These are phyloP conservation scores for Tetrahymena thermophila DNA, from an alignment of 73 alveolate species.

Conservation along the genomic window DNA sequence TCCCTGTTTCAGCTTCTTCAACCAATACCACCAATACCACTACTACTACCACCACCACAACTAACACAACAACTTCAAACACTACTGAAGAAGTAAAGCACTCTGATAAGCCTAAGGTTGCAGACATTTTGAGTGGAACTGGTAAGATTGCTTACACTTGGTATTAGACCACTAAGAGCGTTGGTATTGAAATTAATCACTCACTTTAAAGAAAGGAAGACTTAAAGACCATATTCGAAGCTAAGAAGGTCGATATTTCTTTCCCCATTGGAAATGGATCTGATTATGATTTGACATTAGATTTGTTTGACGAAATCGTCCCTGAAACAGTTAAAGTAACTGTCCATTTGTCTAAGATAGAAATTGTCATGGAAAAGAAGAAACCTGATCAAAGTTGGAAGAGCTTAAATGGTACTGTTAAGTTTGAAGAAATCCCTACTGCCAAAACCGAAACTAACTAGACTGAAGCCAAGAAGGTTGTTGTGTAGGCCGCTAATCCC, in stretches of 20 bases:
- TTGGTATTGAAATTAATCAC: conserved; percentile 37
- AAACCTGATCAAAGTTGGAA: not conserved
- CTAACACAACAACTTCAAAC: not conserved
- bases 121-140: conserved; percentile 7
- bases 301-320: conserved; percentile 24
- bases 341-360: conserved; percentile 20
- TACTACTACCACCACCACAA: not conserved
- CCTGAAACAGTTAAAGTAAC: conserved; percentile 24
- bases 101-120: not conserved
- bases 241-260: not conserved
- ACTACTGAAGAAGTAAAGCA: not conserved
- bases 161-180: conserved; percentile 21
- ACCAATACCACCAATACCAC: not conserved
- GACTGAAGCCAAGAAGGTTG: not conserved
- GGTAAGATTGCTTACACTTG: conserved; percentile 31
- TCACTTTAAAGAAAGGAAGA: conserved; percentile 5
- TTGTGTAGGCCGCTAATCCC: conserved; percentile 13
- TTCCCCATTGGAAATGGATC: conserved; percentile 10
- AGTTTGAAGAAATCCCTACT: not conserved
- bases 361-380: conserved; percentile 39
- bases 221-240: conserved; percentile 20
- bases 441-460: not conserved
- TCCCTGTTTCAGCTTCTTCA: not conserved
- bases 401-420: not conserved
- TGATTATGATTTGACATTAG: conserved; percentile 20